Evolutionary conservation across 2,329 filamentous ascomycete genomes (phyloP), one percentile per base, ranked within the genome.

Genomic region (Phialophora verrucosa): DNA sequence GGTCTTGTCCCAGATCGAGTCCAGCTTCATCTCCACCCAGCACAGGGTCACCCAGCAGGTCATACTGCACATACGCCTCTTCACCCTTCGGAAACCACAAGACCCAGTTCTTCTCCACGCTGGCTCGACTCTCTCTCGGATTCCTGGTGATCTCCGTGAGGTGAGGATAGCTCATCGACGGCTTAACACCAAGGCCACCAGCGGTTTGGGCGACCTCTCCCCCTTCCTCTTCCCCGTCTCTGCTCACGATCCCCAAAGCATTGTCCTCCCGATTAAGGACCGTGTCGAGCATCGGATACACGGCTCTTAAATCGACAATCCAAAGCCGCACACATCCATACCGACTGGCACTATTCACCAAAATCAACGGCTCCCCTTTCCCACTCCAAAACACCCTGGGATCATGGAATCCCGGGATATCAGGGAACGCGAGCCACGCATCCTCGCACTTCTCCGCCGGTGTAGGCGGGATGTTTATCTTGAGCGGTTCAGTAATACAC

Each of bases 71-170:
- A 66, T 77, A 80, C 2, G 76, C 72, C 29, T 74, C 75, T 17
- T 74, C 72, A 3, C 49, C 50, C 20, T 31, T 61, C 4, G 75
- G 73, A 44, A 77, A 79, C 70, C 78, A 79, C 49, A 78, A 72
- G 25, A 79, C 71, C 78, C 78, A 80, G 42, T 80, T 80, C 73
- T 80, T 80, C 68, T 80, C 78, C 50, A 79, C 76, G 20, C 73
- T 70, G 35, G 71, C 71, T 8, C 77, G 73, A 7, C 74, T 75
- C 6, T 65, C 64, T 2, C 74, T 70, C 7, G 78, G 78, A 68
- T 77, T 79, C 54, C 77, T 72, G 32, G 78, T 79, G 10, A 79
- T 72, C 66, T 80, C 78, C 29, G 78, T 79, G 32, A 79, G 67
- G 8, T 72, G 72, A 29, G 74, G 70, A 63, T 72, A 74, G 38